phyloP scores from a whole-genome alignment of 2,329 filamentous ascomycete species.

The Fusarium sp. region DNA sequence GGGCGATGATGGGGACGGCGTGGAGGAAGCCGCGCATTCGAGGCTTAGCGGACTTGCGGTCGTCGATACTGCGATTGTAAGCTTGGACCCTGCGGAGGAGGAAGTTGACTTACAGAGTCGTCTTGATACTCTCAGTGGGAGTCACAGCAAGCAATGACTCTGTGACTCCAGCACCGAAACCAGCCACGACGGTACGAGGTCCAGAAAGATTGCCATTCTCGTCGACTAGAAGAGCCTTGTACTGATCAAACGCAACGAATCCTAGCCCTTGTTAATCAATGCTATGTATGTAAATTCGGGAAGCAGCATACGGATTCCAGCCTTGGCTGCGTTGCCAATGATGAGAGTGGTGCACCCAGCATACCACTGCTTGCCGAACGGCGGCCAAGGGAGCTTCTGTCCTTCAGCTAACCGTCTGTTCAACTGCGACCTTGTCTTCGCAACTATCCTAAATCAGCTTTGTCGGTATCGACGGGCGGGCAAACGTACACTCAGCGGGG shows the following conservation, averaged over 20 bases:
- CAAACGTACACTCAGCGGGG: conserved; percentile 83
- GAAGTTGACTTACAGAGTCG: conserved; percentile 74
- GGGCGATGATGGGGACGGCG: conserved; percentile 85
- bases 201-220: conserved; percentile 89
- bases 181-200: conserved; percentile 89
- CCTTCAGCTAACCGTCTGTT: conserved; percentile 84
- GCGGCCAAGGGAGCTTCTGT: conserved; percentile 93
- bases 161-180: conserved; percentile 93
- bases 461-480: not conserved
- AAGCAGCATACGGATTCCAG: conserved; percentile 81
- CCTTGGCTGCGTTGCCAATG: conserved; percentile 96
- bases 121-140: conserved; percentile 98
- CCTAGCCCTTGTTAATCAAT: conserved; percentile 42
- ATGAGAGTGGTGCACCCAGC: conserved; percentile 97
- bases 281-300: not conserved
- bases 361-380: conserved; percentile 95
- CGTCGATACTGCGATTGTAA: conserved; percentile 77
- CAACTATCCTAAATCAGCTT: conserved; percentile 66
- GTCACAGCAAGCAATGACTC: conserved; percentile 95
- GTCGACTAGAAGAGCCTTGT: conserved; percentile 85
- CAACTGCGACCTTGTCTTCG: conserved; percentile 94
- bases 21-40: conserved; percentile 93
- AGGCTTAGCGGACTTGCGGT: conserved; percentile 86
- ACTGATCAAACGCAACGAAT: conserved; percentile 96
- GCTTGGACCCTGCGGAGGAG: not conserved